Conservation (phyloP, 371 early-diverging fungal species). For the Zychaea mexicana region DNA sequence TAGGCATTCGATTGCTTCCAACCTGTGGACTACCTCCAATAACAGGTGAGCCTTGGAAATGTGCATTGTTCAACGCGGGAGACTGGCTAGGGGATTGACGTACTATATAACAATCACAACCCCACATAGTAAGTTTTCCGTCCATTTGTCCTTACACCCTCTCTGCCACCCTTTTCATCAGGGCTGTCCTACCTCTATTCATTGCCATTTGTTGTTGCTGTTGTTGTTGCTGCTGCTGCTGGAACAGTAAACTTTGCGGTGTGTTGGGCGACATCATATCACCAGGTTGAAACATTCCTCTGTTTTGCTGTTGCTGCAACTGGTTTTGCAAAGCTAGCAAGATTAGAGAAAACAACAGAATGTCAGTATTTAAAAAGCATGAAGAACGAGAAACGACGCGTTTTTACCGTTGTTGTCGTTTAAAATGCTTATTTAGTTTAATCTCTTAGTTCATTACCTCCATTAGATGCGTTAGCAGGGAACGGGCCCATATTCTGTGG, state of each 20-base stretch:
- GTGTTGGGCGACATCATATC: slow-evolving; percentile 34
- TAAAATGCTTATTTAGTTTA: no score
- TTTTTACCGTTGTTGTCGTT: not conserved
- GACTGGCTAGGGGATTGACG: slow-evolving; percentile 51
- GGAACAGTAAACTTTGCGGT: slow-evolving; percentile 39
- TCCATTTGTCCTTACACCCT: not conserved
- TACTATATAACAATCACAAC: slow-evolving; percentile 16
- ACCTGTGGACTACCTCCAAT: slow-evolving; percentile 36
- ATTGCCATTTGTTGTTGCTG: slow-evolving; percentile 29
- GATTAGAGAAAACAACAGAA: not conserved
- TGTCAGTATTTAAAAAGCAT: not conserved
- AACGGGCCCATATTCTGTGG: not conserved
- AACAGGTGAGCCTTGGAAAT: slow-evolving; percentile 38
- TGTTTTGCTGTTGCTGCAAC: slow-evolving; percentile 33
- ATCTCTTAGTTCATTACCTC: no score
- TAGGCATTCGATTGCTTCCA: slow-evolving; percentile 24
- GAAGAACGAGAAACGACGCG: not conserved
- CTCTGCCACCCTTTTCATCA: not conserved
- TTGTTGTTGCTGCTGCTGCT: slow-evolving; percentile 37
- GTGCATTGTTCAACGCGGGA: slow-evolving; percentile 37
- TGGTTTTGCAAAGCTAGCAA: not conserved
- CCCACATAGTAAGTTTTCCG: not conserved
- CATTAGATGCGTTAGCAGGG: slow-evolving; percentile 4
- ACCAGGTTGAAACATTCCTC: slow-evolving; percentile 29
- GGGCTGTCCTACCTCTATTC: slow-evolving; percentile 20